These are phyloP conservation scores for Torulaspora indica DNA, from an alignment of 805 yeast species.

Conservation along the genomic window DNA sequence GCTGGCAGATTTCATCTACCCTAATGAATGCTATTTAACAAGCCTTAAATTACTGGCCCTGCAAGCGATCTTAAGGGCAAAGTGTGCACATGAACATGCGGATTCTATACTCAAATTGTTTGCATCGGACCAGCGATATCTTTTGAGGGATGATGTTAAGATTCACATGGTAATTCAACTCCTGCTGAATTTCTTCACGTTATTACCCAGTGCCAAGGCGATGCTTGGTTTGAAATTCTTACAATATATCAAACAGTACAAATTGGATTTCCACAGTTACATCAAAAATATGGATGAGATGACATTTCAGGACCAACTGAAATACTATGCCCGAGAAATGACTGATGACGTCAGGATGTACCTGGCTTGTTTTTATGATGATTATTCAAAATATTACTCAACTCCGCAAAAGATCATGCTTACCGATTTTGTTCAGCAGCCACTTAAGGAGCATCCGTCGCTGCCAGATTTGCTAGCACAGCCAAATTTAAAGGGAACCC, in stretches of 20 bases:
- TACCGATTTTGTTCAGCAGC: slow-evolving; percentile 10
- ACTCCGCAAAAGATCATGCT: slow-evolving; percentile 23
- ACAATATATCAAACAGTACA: slow-evolving; percentile 28
- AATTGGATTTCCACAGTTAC: slow-evolving; percentile 20
- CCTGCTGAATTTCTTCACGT: slow-evolving; percentile 25
- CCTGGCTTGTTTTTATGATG: slow-evolving; percentile 18
- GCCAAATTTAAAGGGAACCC: background rate
- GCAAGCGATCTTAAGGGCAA: slow-evolving; percentile 27
- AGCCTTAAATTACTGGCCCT: slow-evolving; percentile 29
- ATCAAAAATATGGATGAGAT: slow-evolving; percentile 22
- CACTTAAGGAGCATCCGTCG: background rate
- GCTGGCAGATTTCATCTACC: slow-evolving; percentile 23
- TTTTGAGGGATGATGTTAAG: slow-evolving; percentile 21
- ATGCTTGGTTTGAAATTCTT: slow-evolving; percentile 32
- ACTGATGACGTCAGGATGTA: background rate
- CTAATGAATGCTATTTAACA: slow-evolving; percentile 24
- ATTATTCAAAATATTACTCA: slow-evolving; percentile 16
- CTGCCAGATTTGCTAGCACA: background rate
- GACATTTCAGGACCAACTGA: slow-evolving; percentile 21
- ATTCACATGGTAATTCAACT: slow-evolving; percentile 25
- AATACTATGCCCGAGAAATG: slow-evolving; percentile 1
- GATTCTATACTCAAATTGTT: slow-evolving; percentile 21
- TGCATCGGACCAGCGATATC: slow-evolving; percentile 26
- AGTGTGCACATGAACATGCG: slow-evolving; percentile 10
- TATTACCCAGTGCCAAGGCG: slow-evolving; percentile 19